Evolutionary conservation across 257 asterid genomes (phyloP).

Genomic region (Pogostemon cablin): DNA sequence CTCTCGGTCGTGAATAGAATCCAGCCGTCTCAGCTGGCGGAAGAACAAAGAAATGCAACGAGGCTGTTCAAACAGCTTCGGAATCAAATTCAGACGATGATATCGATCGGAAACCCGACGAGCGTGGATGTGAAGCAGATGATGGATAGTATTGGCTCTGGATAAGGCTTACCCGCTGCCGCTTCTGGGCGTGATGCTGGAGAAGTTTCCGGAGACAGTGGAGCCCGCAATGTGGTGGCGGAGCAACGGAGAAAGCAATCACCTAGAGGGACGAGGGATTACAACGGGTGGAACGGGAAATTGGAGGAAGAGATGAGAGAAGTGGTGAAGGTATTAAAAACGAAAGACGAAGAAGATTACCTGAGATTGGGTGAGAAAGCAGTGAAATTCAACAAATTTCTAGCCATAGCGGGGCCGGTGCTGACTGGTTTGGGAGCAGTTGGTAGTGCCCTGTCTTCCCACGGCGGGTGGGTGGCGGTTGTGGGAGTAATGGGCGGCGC

Average conservation of each 20-base stretch:
- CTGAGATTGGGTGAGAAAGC: conserved; percentile 54
- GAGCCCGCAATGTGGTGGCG: conserved; percentile 74
- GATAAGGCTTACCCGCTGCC: conserved; percentile 73
- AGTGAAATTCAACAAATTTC: conserved; percentile 52
- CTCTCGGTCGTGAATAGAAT: conserved; percentile 51
- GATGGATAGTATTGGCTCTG: conserved; percentile 66
- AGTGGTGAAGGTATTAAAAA: conserved; percentile 38
- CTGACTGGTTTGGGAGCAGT: conserved; percentile 67
- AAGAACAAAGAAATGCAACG: conserved; percentile 71
- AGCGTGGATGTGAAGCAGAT: conserved; percentile 46
- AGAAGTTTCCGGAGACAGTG: conserved; percentile 47
- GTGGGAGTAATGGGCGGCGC: conserved; percentile 64
- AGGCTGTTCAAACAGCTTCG: conserved; percentile 64
- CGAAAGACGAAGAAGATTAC: conserved; percentile 58
- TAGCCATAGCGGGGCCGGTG: conserved; percentile 53
- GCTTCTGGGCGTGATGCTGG: conserved; percentile 54
- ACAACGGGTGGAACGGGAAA: conserved; percentile 56
- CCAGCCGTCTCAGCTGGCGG: conserved; percentile 83
- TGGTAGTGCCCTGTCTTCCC: conserved; percentile 44
- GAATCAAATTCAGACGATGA: conserved; percentile 47
- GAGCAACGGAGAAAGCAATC: conserved; percentile 29
- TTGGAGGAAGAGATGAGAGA: conserved; percentile 66
- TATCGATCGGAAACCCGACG: conserved; percentile 45
- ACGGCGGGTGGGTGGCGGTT: conserved; percentile 41
- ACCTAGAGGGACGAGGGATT: not conserved